Evolutionary conservation across 768 basidiomycete genomes (phyloP).

Genomic region (Phylloporus arenicola): DNA sequence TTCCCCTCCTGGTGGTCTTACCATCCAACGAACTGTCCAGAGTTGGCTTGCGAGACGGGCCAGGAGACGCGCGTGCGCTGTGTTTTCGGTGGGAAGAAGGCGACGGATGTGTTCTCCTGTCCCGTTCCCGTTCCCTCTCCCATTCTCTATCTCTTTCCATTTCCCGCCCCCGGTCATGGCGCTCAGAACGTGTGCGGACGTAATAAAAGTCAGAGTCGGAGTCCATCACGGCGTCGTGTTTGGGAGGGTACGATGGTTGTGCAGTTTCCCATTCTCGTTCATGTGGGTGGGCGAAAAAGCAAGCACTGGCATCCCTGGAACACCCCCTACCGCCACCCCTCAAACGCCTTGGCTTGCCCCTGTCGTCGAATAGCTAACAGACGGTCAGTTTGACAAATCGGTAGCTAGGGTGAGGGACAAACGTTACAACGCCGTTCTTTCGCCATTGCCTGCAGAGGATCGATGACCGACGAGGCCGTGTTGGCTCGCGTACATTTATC

Average conservation of each 20-base stretch:
- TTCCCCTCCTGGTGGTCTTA: conserved; percentile 8
- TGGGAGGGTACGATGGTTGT: conserved; percentile 22
- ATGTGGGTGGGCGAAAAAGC: conserved; percentile 30
- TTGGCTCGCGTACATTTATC: neutral
- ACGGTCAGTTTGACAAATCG: conserved; percentile 1
- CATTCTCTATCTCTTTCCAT: conserved; percentile 8
- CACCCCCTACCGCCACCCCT: conserved; percentile 22
- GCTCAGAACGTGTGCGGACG: conserved; percentile 8
- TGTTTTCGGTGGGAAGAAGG: conserved; percentile 15
- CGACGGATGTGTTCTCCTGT: conserved; percentile 10
- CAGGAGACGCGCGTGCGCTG: conserved; percentile 13
- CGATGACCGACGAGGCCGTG: too few species aligned
- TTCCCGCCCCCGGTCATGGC: conserved; percentile 12
- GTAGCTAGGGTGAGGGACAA: conserved; percentile 7
- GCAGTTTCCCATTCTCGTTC: conserved; percentile 32
- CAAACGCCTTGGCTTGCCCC: conserved; percentile 20
- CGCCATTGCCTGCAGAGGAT: neutral
- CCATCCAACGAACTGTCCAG: conserved; percentile 7
- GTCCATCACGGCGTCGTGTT: conserved; percentile 15
- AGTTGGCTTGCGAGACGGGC: conserved; percentile 13
- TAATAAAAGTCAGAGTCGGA: conserved; percentile 21
- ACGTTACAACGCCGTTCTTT: conserved; percentile 30
- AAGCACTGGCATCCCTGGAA: conserved; percentile 14
- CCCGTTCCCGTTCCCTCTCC: neutral
- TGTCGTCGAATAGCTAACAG: conserved; percentile 26